Percentiles rank a stretch among this genome's conserved stretches.
Conservation (phyloP, 768 basidiomycete genomes). For the Mycena epipterygia region DNA sequence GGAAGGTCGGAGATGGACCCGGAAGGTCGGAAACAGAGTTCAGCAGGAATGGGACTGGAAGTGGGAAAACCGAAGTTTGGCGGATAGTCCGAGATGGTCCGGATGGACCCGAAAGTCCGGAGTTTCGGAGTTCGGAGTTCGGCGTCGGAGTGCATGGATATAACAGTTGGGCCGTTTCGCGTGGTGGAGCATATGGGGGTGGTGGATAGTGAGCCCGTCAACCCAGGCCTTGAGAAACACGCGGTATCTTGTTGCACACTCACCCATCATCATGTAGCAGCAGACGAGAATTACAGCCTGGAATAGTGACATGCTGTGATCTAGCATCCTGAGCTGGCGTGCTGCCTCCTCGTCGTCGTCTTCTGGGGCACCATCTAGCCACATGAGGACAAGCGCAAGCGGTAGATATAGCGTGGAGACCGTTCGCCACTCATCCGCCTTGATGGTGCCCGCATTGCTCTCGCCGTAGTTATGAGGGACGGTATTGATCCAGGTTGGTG, state of each 20-base stretch:
- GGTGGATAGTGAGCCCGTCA: conserved; percentile 36
- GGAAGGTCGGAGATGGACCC: no score
- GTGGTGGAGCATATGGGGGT: conserved; percentile 38
- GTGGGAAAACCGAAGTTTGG: no score
- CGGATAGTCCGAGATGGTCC: no score
- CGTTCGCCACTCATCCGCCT: conserved; percentile 52
- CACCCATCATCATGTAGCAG: conserved; percentile 32
- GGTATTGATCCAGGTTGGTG: conserved; percentile 43
- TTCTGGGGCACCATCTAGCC: conserved; percentile 38
- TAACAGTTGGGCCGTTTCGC: conserved; percentile 32
- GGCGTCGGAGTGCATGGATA: no score
- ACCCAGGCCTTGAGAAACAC: conserved; percentile 41
- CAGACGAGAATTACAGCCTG: conserved; percentile 40
- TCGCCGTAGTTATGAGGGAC: conserved; percentile 46
- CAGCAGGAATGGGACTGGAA: no score
- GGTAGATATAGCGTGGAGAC: conserved; percentile 48
- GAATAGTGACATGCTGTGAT: conserved; percentile 46
- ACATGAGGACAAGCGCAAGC: conserved; percentile 47
- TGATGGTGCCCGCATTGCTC: conserved; percentile 45
- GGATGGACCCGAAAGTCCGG: no score
- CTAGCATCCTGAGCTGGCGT: conserved; percentile 30
- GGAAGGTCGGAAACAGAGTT: no score
- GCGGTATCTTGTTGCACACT: conserved; percentile 25
- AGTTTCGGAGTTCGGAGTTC: no score
- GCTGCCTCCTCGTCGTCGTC: not conserved